phyloP scores from a whole-genome alignment of 2,329 filamentous ascomycete genomes.

The Aspergillus sp. region DNA sequence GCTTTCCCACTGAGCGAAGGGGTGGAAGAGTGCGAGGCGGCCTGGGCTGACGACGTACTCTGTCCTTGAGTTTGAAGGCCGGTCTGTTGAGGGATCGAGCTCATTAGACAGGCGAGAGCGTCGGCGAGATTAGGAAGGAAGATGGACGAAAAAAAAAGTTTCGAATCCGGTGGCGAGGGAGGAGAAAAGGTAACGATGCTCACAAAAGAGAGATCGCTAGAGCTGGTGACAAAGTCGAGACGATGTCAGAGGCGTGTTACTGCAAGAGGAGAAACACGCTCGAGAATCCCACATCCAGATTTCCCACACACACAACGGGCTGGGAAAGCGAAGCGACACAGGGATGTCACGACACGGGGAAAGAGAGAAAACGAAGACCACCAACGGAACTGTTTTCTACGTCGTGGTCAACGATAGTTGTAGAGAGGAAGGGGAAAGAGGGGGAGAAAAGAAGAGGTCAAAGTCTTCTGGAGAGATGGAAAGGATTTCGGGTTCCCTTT shows the following conservation, averaged over 20 bases:
- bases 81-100: constrained; percentile 53
- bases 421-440: constrained; percentile 13
- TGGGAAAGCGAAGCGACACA: constrained; percentile 14
- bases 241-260: constrained; percentile 22
- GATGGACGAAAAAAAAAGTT: constrained; percentile 16
- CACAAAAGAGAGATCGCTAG: constrained; percentile 1
- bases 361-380: constrained; percentile 19
- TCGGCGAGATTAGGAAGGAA: constrained; percentile 18
- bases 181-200: constrained; percentile 4
- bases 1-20: constrained; percentile 52
- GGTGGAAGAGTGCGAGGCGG: constrained; percentile 49
- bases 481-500: constrained; percentile 15
- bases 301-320: constrained; percentile 11
- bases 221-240: constrained; percentile 8
- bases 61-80: constrained; percentile 53
- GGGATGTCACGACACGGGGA: constrained; percentile 11
- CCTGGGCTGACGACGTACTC: constrained; percentile 50
- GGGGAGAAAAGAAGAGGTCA: constrained; percentile 19
- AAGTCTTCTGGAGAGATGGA: constrained; percentile 16
- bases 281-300: constrained; percentile 24
- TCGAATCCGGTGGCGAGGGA: constrained; percentile 1
- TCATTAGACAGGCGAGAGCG: constrained; percentile 55
- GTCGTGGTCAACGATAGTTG: constrained; percentile 23
- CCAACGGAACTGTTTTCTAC: constrained; percentile 13
- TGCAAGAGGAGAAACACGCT: constrained; percentile 20